Evolutionary conservation across 177 flowering plant genomes (phyloP).

Genomic region (Vitis hybrid): DNA sequence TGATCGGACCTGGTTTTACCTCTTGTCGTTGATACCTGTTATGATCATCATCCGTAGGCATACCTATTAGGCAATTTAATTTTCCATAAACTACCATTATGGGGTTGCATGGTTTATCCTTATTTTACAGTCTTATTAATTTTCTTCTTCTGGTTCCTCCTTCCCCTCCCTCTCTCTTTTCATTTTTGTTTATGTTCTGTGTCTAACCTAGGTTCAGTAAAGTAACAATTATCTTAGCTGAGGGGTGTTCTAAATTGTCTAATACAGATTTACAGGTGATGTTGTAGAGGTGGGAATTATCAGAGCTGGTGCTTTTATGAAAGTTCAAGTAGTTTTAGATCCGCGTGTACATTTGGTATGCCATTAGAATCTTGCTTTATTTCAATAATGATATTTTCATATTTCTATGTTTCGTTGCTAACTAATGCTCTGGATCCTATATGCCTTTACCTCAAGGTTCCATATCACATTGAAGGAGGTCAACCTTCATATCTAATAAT

Average conservation of each 20-base stretch:
- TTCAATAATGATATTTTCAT: background rate
- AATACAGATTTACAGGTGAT: slow-evolving; percentile 88
- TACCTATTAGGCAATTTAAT: too few species aligned
- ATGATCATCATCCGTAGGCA: too few species aligned
- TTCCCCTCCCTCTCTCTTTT: background rate
- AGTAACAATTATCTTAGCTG: slow-evolving; percentile 3
- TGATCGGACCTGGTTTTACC: too few species aligned
- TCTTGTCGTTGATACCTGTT: too few species aligned
- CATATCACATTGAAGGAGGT: slow-evolving; percentile 86
- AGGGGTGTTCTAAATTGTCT: slow-evolving; percentile 12
- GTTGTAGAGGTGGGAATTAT: slow-evolving; percentile 84
- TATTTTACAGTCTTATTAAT: too few species aligned
- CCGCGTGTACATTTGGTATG: slow-evolving; percentile 90
- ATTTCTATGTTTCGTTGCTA: slow-evolving; percentile 6
- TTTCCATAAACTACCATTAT: too few species aligned
- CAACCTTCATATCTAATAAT: slow-evolving; percentile 90
- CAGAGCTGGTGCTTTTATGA: slow-evolving; percentile 62
- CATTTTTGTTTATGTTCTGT: background rate
- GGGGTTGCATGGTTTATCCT: too few species aligned
- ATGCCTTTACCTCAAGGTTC: slow-evolving; percentile 53
- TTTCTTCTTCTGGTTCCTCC: too few species aligned
- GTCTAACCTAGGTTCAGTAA: slow-evolving; percentile 2
- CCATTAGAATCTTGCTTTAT: background rate
- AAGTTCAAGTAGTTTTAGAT: slow-evolving; percentile 63
- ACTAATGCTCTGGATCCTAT: slow-evolving; percentile 2